Percentiles rank a stretch among this genome's conserved stretches.
These are phyloP conservation scores for Withania somnifera DNA, from an alignment of 305 asterid genomes.

Conservation along the genomic window DNA sequence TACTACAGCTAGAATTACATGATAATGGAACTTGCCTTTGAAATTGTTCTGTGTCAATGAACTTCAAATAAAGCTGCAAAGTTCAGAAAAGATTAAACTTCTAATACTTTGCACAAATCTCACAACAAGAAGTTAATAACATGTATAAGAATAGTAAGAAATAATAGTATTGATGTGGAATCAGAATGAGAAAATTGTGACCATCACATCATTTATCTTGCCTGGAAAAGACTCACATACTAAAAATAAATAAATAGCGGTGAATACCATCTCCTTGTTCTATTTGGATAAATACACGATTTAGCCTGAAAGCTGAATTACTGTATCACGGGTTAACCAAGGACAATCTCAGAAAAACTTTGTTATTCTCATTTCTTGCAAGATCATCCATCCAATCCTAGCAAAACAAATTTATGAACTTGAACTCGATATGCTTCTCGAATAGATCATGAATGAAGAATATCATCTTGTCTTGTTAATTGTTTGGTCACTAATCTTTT, in stretches of 20 bases:
- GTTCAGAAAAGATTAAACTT: background rate
- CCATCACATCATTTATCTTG: background rate
- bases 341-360: background rate
- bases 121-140: background rate
- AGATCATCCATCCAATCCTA: background rate
- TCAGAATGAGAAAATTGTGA: background rate
- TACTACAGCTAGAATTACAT: background rate
- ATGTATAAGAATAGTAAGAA: background rate
- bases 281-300: background rate
- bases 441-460: background rate
- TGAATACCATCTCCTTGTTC: background rate
- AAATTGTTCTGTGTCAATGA: conserved; percentile 85
- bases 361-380: background rate
- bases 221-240: background rate
- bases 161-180: background rate
- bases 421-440: background rate
- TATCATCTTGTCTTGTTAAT: background rate
- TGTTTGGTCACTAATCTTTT: background rate
- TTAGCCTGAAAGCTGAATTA: background rate
- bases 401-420: background rate
- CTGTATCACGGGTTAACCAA: background rate
- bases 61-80: conserved; percentile 59
- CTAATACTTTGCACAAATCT: background rate
- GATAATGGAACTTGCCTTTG: conserved; percentile 48
- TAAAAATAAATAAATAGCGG: background rate